Evolutionary conservation across 108 stramenopile species (phyloP).

Genomic region (Discostella pseudostelligera): DNA sequence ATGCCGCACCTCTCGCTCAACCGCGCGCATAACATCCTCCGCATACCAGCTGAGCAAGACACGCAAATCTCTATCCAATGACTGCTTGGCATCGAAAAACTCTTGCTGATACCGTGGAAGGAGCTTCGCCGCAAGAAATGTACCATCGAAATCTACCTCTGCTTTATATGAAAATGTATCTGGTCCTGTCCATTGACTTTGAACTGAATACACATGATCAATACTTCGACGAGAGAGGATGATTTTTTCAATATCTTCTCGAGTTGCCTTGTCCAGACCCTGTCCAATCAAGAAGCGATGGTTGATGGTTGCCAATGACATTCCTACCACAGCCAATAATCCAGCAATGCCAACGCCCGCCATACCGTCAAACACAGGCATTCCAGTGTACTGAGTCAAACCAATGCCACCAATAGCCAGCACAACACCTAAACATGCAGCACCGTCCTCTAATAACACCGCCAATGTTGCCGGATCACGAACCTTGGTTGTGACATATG

Average conservation of each 20-base stretch:
- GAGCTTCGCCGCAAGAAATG: slow-evolving; percentile 92
- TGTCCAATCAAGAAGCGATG: slow-evolving; percentile 93
- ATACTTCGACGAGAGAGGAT: slow-evolving; percentile 76
- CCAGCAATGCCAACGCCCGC: slow-evolving; percentile 89
- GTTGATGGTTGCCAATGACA: slow-evolving; percentile 84
- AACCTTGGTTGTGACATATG: slow-evolving; percentile 62
- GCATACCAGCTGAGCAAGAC: slow-evolving; percentile 94
- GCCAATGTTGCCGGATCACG: slow-evolving; percentile 96
- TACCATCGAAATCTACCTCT: slow-evolving; percentile 98
- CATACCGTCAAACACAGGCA: slow-evolving; percentile 88
- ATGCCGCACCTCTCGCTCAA: slow-evolving; percentile 92
- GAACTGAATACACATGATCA: slow-evolving; percentile 86
- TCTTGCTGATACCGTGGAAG: slow-evolving; percentile 80
- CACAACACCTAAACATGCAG: slow-evolving; percentile 93
- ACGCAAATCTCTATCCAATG: slow-evolving; percentile 77
- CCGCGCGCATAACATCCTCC: slow-evolving; percentile 95
- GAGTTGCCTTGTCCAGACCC: slow-evolving; percentile 82
- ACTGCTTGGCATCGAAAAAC: slow-evolving; percentile 55
- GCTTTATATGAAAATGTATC: slow-evolving; percentile 98
- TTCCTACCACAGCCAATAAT: slow-evolving; percentile 88
- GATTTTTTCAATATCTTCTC: slow-evolving; percentile 84
- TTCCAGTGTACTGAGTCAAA: slow-evolving; percentile 73
- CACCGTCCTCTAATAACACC: slow-evolving; percentile 94
- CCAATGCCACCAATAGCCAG: slow-evolving; percentile 92
- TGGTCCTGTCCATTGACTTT: slow-evolving; percentile 96